Evolutionary conservation across 495 filamentous ascomycete genomes (phyloP).

Genomic region (Neurospora terricola): DNA sequence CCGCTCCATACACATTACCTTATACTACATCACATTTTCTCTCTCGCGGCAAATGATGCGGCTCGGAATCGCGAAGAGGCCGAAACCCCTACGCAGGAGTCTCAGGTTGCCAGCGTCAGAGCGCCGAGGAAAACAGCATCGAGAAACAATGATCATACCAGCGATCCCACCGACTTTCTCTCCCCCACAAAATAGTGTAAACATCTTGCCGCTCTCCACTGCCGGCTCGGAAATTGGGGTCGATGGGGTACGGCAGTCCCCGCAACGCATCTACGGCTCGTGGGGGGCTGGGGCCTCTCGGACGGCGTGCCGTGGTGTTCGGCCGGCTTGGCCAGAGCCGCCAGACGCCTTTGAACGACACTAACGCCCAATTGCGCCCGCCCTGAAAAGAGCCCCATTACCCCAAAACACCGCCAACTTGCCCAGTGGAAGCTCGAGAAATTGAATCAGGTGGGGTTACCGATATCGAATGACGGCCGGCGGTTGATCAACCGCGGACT

Average conservation of each 20-base stretch:
- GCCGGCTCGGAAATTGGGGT: neutral
- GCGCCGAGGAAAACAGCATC: neutral
- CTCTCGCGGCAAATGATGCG: neutral
- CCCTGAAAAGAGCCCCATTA: neutral
- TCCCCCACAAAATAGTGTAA: neutral
- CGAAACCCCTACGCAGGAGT: neutral
- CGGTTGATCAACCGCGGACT: neutral
- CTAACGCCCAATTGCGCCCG: neutral
- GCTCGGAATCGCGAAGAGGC: neutral
- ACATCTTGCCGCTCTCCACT: neutral
- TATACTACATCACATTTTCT: neutral
- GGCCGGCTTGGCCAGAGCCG: neutral
- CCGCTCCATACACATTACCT: neutral
- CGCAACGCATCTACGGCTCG: neutral
- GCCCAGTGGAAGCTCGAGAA: neutral
- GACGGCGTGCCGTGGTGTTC: neutral
- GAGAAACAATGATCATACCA: neutral
- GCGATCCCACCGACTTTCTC: neutral
- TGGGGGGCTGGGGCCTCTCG: neutral
- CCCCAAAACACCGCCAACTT: neutral
- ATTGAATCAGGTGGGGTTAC: neutral
- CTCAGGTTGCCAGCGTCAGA: neutral
- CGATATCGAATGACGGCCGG: neutral
- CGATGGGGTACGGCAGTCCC: neutral
- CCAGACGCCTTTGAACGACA: neutral